Conservation (phyloP, 1,284 basidiomycete species). For the Lignosus rhinocerotis region DNA sequence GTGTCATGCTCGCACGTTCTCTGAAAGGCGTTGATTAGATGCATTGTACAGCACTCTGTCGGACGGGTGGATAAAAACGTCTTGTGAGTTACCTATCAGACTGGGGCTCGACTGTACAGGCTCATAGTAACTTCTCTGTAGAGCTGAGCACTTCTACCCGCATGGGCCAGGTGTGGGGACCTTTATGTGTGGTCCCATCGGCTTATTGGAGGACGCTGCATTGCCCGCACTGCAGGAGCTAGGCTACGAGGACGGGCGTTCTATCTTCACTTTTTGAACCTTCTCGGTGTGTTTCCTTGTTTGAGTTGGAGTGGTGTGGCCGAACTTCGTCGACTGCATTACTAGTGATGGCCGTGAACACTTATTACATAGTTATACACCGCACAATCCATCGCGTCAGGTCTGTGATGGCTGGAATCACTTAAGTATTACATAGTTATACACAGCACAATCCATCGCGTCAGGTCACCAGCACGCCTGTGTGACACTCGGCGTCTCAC, state of each 20-base stretch:
- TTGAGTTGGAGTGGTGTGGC: no score
- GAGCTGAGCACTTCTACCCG: conserved; percentile 24
- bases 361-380: no score
- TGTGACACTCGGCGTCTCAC: no score
- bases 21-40: background rate
- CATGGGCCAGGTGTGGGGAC: conserved; percentile 11
- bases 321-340: no score
- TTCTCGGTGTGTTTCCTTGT: no score
- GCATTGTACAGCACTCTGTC: conserved; percentile 8
- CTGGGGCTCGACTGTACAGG: background rate
- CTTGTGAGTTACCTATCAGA: conserved; percentile 14
- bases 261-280: conserved; percentile 22
- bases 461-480: no score
- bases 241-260: conserved; percentile 25
- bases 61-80: conserved; percentile 19
- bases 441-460: no score
- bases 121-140: background rate
- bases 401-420: no score
- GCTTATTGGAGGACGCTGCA: conserved; percentile 24
- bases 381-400: no score
- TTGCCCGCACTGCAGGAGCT: conserved; percentile 22
- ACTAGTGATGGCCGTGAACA: no score
- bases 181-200: conserved; percentile 25
- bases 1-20: background rate
- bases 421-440: no score